phyloP scores from a whole-genome alignment of 2,329 filamentous ascomycete genomes.

The Colletotrichum lini region DNA sequence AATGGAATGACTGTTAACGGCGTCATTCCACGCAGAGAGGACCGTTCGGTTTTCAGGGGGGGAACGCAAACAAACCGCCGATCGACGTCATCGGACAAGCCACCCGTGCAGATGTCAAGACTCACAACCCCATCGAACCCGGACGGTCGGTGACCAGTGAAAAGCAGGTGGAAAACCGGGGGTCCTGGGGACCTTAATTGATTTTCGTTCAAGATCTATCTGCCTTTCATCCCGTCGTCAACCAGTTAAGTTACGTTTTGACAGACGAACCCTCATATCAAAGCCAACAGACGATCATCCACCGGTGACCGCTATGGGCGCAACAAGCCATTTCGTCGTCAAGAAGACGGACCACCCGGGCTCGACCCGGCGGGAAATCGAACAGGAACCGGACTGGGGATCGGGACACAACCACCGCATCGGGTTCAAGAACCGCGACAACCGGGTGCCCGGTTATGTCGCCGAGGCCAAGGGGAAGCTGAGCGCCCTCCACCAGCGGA shows the following conservation, averaged over 20 bases:
- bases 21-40: not conserved
- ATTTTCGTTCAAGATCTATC: no score
- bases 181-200: no score
- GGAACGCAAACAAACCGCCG: not conserved
- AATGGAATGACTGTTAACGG: constrained; percentile 6
- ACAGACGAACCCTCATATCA: no score
- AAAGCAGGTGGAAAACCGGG: not conserved
- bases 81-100: constrained; percentile 16
- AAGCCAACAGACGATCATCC: no score
- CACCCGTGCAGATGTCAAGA: constrained; percentile 4
- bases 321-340: constrained; percentile 33
- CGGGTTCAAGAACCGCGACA: constrained; percentile 54
- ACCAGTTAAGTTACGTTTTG: no score
- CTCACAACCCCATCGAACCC: not conserved
- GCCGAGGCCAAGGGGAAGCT: constrained; percentile 29
- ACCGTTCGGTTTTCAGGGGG: not conserved
- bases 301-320: constrained; percentile 17
- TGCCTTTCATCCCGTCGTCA: no score
- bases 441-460: constrained; percentile 53
- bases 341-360: constrained; percentile 51
- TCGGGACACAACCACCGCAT: constrained; percentile 55
- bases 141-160: constrained; percentile 6
- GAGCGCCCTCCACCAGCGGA: constrained; percentile 26
- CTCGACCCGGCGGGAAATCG: constrained; percentile 56
- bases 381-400: constrained; percentile 59